Evolutionary conservation across 768 basidiomycete species (phyloP).

Genomic region (Hypsizygus marmoreus): DNA sequence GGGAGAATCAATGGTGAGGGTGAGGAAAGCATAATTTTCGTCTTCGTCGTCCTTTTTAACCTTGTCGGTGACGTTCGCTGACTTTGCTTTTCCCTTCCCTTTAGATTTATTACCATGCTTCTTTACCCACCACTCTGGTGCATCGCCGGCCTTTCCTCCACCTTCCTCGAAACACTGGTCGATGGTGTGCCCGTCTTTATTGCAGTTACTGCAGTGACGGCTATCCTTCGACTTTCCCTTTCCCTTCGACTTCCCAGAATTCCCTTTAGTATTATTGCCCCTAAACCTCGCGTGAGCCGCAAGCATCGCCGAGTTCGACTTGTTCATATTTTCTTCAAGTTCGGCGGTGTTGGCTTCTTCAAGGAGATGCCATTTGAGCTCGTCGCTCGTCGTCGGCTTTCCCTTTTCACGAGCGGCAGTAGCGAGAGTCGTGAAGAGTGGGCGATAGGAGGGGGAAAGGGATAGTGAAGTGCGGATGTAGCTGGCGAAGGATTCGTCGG

Average conservation of each 20-base stretch:
- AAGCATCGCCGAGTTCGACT: conserved; percentile 17
- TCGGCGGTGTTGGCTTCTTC: conserved; percentile 11
- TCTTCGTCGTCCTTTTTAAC: no score
- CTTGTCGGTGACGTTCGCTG: background rate
- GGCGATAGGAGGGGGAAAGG: conserved; percentile 12
- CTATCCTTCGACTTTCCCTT: background rate
- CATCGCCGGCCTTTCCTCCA: background rate
- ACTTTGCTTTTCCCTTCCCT: background rate
- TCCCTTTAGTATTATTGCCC: no score
- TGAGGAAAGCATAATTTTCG: no score
- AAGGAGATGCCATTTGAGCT: conserved; percentile 15
- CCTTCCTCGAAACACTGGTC: conserved; percentile 8
- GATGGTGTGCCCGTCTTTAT: background rate
- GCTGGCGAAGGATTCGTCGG: conserved; percentile 3
- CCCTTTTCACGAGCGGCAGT: conserved; percentile 6
- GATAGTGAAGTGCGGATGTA: conserved; percentile 19
- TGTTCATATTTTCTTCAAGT: conserved; percentile 16
- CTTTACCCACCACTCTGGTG: conserved; percentile 1
- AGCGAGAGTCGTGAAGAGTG: conserved; percentile 18
- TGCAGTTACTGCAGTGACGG: background rate
- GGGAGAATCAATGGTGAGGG: no score
- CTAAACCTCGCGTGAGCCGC: no score
- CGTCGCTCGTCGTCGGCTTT: conserved; percentile 4
- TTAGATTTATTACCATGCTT: no score
- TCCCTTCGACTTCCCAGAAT: no score